phyloP scores from a whole-genome alignment of 2,329 filamentous ascomycete species.

The Cordyceps fumosorosea region DNA sequence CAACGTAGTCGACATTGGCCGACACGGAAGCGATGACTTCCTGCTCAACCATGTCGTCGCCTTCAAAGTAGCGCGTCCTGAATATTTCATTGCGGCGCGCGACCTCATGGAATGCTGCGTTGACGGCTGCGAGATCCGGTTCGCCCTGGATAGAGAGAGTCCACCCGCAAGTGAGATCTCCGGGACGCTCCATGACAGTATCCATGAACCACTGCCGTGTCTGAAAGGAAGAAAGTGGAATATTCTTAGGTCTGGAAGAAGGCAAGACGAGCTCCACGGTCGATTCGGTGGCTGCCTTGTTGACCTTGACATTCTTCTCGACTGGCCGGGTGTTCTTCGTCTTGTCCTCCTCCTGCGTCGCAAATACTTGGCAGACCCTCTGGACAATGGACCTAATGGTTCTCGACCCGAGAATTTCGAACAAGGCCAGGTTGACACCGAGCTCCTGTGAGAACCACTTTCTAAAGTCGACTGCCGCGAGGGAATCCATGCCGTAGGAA shows the following conservation, averaged over 20 bases:
- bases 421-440: background rate
- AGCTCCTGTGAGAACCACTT: slow-evolving; percentile 7
- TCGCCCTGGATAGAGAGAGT: background rate
- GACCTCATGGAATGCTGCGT: background rate
- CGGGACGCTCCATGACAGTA: background rate
- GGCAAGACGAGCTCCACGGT: background rate
- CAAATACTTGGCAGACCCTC: background rate
- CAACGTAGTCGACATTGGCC: background rate
- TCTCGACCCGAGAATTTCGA: slow-evolving; percentile 3
- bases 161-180: background rate
- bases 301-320: background rate
- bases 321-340: background rate
- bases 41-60: slow-evolving; percentile 5
- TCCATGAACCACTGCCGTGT: slow-evolving; percentile 5
- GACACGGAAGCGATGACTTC: background rate
- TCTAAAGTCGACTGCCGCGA: slow-evolving; percentile 1
- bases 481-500: slow-evolving; percentile 2
- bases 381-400: background rate
- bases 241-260: background rate
- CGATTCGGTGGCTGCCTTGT: background rate
- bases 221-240: slow-evolving; percentile 1
- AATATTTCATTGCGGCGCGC: background rate
- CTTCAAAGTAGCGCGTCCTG: background rate
- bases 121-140: background rate
- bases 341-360: background rate